Evolutionary conservation across 2,329 filamentous ascomycete species (phyloP).

Genomic region (Xylariaceae sp.): DNA sequence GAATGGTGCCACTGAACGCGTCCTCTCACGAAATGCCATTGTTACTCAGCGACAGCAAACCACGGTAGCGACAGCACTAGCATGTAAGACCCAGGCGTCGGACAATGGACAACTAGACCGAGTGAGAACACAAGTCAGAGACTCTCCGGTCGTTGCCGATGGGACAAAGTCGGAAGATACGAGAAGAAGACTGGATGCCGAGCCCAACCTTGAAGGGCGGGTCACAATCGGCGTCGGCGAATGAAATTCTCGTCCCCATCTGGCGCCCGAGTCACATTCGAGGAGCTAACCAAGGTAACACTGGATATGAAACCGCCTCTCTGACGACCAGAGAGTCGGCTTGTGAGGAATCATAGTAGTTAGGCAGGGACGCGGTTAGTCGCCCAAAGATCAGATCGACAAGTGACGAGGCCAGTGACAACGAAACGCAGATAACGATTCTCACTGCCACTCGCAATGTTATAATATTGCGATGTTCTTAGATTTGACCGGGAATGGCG

Average conservation of each 20-base stretch:
- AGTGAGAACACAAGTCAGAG: background rate
- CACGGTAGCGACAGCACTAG: background rate
- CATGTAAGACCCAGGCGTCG: constrained; percentile 3
- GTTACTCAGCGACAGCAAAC: constrained; percentile 4
- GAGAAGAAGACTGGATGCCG: constrained; percentile 1
- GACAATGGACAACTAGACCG: background rate
- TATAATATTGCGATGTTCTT: background rate
- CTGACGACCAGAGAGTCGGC: background rate
- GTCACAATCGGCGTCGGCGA: constrained; percentile 16
- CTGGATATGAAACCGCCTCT: background rate
- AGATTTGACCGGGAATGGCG: background rate
- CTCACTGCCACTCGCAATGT: background rate
- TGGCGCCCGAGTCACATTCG: background rate
- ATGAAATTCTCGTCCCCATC: constrained; percentile 3
- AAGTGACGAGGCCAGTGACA: background rate
- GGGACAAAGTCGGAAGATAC: background rate
- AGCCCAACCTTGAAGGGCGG: constrained; percentile 10
- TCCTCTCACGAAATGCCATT: background rate
- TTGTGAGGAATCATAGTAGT: background rate
- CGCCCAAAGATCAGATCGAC: background rate
- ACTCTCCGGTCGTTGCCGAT: background rate
- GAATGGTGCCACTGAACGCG: background rate
- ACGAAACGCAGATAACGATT: background rate
- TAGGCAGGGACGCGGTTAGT: background rate
- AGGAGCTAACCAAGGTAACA: background rate